Evolutionary conservation across 192 early-diverging fungal genomes (phyloP), one percentile per base, ranked within the genome.

Genomic region (Dispira simplex): DNA sequence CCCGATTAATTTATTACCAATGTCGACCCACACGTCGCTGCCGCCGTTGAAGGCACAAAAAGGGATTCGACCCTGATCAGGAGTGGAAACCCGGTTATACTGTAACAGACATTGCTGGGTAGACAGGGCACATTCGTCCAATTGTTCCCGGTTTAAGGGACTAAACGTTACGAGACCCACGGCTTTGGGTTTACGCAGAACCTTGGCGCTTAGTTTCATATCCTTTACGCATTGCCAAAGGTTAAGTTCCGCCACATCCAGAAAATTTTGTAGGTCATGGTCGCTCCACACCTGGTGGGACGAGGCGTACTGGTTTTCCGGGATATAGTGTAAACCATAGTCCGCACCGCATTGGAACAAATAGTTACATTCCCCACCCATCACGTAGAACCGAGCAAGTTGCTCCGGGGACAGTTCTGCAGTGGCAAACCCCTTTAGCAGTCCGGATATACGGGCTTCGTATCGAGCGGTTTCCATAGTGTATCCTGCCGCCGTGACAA

Each of bases 31-130:
- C 63, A 88, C 87, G 69, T 95, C 92, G 64, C 66, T 79, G 25
- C 92, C 92, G 62, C 92, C 92, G 71, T 93, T 93, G 62, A 95
- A 95, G 20, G 90, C 90, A 67, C 92, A 95, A 75, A 91, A 95
- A 1, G 92, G 92, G 11, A 95, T 77, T 0, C 80, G 72, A 25
- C 71, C 77, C 46, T 78, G 71, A 63, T 72, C 64, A 3, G 78
- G 78, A 48, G 66, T 68, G 11, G 83, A 73, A 54, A 75, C 76
- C 28, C 81, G 75, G 62, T 81, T 70, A 67, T 74, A 81, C 48
- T 77, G 75, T 0, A 81, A 71, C 55, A 85, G 62, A 11, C 81
- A 81, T 32, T 81, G 75, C 64, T 90, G 89, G 57, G 81, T 78
- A 13, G 88, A 80, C 27, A 95, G 71, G 0, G 88, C 90, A 47